Percentiles rank a stretch among this genome's conserved stretches.
Conservation (phyloP, 225 moss, liverwort and hornwort species). For the Physcomitrellopsis africana region DNA sequence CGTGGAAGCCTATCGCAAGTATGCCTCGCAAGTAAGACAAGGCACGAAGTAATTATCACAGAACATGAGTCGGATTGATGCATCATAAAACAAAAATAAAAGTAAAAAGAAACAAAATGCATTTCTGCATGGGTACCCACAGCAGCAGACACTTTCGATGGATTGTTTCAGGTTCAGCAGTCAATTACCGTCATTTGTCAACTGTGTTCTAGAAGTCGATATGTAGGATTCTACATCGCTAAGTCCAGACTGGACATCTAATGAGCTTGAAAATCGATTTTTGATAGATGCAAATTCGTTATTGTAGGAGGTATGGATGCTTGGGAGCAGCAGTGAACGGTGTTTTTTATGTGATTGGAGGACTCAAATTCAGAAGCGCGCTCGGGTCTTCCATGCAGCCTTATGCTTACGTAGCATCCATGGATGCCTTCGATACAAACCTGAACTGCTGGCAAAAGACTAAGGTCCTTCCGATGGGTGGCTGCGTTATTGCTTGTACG, state of each 20-base stretch:
- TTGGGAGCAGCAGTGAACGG: slow-evolving; percentile 89
- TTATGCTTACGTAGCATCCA: slow-evolving; percentile 74
- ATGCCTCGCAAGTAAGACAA: slow-evolving; percentile 60
- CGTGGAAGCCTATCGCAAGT: slow-evolving; percentile 74
- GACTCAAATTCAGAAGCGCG: slow-evolving; percentile 80
- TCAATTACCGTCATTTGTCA: neutral
- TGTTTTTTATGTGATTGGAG: slow-evolving; percentile 79
- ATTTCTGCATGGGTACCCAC: neutral
- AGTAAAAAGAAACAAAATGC: no score
- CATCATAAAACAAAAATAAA: neutral
- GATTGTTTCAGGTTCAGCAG: slow-evolving; percentile 13
- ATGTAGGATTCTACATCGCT: no score
- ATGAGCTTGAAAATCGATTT: slow-evolving; percentile 20
- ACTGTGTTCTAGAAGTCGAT: no score
- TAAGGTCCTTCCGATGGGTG: slow-evolving; percentile 72
- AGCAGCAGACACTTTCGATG: slow-evolving; percentile 3
- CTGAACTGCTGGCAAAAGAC: slow-evolving; percentile 77
- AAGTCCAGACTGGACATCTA: neutral
- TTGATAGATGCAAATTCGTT: slow-evolving; percentile 13
- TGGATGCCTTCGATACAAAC: slow-evolving; percentile 77
- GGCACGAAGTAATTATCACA: neutral
- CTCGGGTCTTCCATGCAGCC: slow-evolving; percentile 66
- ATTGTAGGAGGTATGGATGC: slow-evolving; percentile 70
- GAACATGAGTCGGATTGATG: neutral
- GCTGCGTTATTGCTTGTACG: slow-evolving; percentile 82